Percentiles rank a stretch among this genome's conserved stretches.
Conservation (phyloP, 257 asterid species). For the Nemophila menziesii region DNA sequence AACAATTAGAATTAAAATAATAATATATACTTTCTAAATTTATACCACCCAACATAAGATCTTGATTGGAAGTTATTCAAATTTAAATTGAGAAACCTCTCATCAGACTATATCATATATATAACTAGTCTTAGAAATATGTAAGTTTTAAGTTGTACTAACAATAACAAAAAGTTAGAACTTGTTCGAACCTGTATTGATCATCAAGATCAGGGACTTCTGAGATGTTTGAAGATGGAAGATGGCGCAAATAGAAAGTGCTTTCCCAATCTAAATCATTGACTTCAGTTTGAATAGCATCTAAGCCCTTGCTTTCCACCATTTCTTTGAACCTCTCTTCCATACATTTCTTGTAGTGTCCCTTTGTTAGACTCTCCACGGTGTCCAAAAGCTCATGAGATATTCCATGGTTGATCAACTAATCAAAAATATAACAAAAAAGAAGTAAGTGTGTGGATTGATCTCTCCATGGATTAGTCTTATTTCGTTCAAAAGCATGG, state of each 20-base stretch:
- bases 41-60: no score
- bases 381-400: conserved; percentile 44
- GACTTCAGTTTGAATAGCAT: conserved; percentile 40
- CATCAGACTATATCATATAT: no score
- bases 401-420: conserved; percentile 57
- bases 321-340: conserved; percentile 53
- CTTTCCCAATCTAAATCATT: conserved; percentile 58
- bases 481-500: no score
- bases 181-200: conserved; percentile 33
- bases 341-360: conserved; percentile 47
- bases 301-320: conserved; percentile 50
- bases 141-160: no score
- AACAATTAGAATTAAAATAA: no score
- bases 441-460: neutral
- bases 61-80: no score
- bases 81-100: no score
- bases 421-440: neutral
- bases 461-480: no score
- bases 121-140: no score
- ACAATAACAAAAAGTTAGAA: no score
- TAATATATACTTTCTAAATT: no score
- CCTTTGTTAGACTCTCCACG: conserved; percentile 49
- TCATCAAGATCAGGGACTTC: conserved; percentile 56
- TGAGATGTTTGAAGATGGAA: conserved; percentile 47
- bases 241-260: conserved; percentile 52